Evolutionary conservation across 345 rosid genomes (phyloP).

Genomic region (Angophora floribunda): DNA sequence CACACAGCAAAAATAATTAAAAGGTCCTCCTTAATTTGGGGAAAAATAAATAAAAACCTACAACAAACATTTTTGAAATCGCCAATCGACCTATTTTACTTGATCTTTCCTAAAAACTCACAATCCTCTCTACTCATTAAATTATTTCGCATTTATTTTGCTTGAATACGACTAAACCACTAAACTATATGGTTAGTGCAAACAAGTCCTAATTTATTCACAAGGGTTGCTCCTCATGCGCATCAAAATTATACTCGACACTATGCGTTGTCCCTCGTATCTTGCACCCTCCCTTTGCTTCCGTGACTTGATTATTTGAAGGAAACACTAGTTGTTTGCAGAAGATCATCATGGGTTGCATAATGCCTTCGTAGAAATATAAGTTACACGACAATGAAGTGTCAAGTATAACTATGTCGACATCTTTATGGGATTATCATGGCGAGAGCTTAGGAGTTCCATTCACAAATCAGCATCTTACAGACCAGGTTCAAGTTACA

Average conservation of each 20-base stretch:
- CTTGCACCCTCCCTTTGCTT: neutral
- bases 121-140: neutral
- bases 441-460: neutral
- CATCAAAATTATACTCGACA: neutral
- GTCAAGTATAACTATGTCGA: neutral
- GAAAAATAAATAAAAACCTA: neutral
- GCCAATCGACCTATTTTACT: accelerated
- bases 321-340: neutral
- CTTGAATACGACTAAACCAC: neutral
- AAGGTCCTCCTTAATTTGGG: neutral
- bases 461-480: neutral
- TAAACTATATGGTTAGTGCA: neutral
- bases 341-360: neutral
- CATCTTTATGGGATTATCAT: neutral
- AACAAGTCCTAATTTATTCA: neutral
- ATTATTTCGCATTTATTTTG: neutral
- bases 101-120: neutral
- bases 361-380: neutral
- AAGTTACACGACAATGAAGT: neutral
- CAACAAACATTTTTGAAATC: neutral
- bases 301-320: neutral
- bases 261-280: neutral
- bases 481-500: neutral
- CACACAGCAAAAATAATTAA: neutral
- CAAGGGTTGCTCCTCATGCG: neutral